Evolutionary conservation across 225 moss, liverwort and hornwort species (phyloP), one percentile per base, ranked within the genome.

Genomic region (Antitrichia curtipendula): DNA sequence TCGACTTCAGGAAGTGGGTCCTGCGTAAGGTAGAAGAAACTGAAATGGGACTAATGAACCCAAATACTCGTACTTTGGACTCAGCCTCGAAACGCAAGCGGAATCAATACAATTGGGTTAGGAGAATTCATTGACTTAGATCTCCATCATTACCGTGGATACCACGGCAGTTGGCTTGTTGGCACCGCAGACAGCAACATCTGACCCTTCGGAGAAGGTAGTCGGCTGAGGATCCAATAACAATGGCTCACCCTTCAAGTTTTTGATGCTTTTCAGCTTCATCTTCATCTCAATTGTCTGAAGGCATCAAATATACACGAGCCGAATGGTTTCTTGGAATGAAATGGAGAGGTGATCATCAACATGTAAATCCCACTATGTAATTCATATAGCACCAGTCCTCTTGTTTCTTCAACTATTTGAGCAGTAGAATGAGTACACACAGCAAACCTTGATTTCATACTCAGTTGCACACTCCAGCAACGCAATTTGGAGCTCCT

Each of bases 391-490:
- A 36, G 57, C 70, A 87, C 19, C 25, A 40, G 78, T 78, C 28
- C 27, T 66, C 63, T 69, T 5, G 63, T 64, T 32, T 49, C 59
- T 78, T 85, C 52, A 72, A 50, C 58, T 70, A 12, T 45, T 83
- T 32, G 73, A 65, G 73, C 43, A 57, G 58, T 56, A 77, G 24
- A 41, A 58, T 31, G 53, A 84, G 53, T 12, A 62, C 15, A 83
- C 60, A 69, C 12, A 49, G 61, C 74, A n/a, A 78, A 93, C 98
- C 98, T 98, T 96, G 73, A 98, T 94, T 92, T 98, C 98, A 68
- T 96, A 98, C 89, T 98, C 96, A 88, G 96, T 98, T 53, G 98
- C 98, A 88, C 98, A 98, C 90, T 98, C 98, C 12, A 98, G 96
- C 68, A 98, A 89, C 63, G 98, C 96, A 86, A 98, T 95, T 86